These are phyloP conservation scores for Xylariomycetidae sp. DNA, from an alignment of 2,329 filamentous ascomycete species.

Conservation along the genomic window DNA sequence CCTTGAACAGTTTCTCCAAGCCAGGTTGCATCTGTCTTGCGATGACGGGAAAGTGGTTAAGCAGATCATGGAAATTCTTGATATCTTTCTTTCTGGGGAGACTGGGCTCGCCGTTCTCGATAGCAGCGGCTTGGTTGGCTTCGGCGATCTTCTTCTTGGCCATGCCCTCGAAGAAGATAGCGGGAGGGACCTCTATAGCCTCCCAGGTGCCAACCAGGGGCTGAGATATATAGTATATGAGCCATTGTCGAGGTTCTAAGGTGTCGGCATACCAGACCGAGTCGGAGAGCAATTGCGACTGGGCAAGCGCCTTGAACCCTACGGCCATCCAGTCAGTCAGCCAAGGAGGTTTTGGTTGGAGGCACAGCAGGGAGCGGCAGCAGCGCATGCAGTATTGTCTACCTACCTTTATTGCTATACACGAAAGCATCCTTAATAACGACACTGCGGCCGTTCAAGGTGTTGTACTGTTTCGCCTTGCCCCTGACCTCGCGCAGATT, in stretches of 20 bases:
- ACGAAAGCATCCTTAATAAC: conserved; percentile 90
- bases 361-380: conserved; percentile 2
- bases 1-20: conserved; percentile 79
- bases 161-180: conserved; percentile 46
- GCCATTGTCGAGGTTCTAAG: conserved; percentile 88
- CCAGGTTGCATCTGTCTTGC: conserved; percentile 93
- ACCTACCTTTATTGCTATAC: conserved; percentile 89
- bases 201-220: conserved; percentile 83
- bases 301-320: conserved; percentile 90
- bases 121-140: conserved; percentile 28
- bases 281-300: conserved; percentile 81
- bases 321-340: conserved; percentile 6
- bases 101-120: conserved; percentile 38
- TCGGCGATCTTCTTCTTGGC: conserved; percentile 33
- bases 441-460: conserved; percentile 85
- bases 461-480: conserved; percentile 91
- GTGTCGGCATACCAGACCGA: conserved; percentile 81
- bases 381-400: neutral
- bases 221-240: conserved; percentile 91
- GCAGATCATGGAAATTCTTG: conserved; percentile 80
- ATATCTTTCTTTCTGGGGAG: conserved; percentile 79
- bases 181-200: conserved; percentile 63
- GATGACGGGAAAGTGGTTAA: conserved; percentile 92
- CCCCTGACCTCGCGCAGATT: conserved; percentile 80
- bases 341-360: conserved; percentile 14